Base-by-base conservation (phyloP, 2,329 filamentous ascomycete genomes). In the Alternaria sp. region DNA sequence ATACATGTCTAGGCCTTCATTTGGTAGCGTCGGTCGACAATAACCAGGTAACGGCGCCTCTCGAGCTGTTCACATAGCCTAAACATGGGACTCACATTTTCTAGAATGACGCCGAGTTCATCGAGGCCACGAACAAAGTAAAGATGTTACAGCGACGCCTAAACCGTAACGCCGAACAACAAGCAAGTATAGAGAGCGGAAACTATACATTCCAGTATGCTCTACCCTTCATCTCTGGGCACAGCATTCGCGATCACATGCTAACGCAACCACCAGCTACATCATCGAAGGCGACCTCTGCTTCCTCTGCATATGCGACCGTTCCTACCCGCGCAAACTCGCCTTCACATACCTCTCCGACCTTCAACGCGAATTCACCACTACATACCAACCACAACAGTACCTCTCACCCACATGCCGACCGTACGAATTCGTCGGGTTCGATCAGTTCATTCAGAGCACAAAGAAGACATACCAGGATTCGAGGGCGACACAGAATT, bases 341-440 rank as follows among this genome's bases (percentile, higher is more conserved):
- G 95, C 96, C 77, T 97, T 99, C 82, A 97, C 95, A 65, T 99
- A 98, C 87, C 93, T 99, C 65, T 89, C 93, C 73, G 96, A 99
- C 84, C 88, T 99, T 58, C 88, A 92, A 62, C 88, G 89, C 80
- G 96, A 99, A 84, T 99, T 99, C 86, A 90, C 90, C 67, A 94
- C 89, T 69, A 93, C 91, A 61, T 96, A 99, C 85, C 87, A 90
- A 51, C 79, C 87, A 17, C 78, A 86, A 59, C 91, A 96, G 82
- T 90, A 97, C 72, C 88, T 91, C 75, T 89, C 87, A 45, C 88
- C 92, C 0, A 84, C 86, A 32, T 88, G 96, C 69, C 92, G 95
- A 23, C 95, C 96, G 6, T 99, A 98, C 82, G 94, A 93, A 63
- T 98, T 97, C 79, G 94, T 97, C 85, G 93, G 97, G 79, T 99